phyloP scores from a whole-genome alignment of 176 grass and related monocot genomes.

The Paspalum vaginatum region DNA sequence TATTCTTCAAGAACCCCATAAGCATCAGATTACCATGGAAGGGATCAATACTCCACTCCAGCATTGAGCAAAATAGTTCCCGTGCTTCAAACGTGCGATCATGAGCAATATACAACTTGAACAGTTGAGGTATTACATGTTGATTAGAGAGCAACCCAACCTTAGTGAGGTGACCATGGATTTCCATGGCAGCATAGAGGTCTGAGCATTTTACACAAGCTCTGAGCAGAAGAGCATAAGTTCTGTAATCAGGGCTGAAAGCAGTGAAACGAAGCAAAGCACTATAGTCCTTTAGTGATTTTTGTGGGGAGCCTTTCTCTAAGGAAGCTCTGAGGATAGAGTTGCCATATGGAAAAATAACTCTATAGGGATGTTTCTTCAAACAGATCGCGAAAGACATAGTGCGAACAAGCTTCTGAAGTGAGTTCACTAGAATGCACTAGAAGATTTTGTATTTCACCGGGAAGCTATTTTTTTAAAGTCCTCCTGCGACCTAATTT shows the following conservation, averaged over 20 bases:
- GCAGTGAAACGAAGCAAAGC: slow-evolving; percentile 46
- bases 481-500: slow-evolving; percentile 37
- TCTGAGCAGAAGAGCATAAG: slow-evolving; percentile 56
- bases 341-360: slow-evolving; percentile 49
- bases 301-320: slow-evolving; percentile 60
- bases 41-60: slow-evolving; percentile 42
- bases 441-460: slow-evolving; percentile 21
- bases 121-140: slow-evolving; percentile 39
- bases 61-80: slow-evolving; percentile 44
- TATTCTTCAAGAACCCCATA: slow-evolving; percentile 48
- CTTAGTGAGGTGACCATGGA: slow-evolving; percentile 60
- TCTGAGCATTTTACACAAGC: slow-evolving; percentile 67
- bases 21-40: slow-evolving; percentile 70
- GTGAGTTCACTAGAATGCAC: slow-evolving; percentile 35
- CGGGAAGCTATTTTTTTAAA: slow-evolving; percentile 24
- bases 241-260: slow-evolving; percentile 60
- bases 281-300: slow-evolving; percentile 54
- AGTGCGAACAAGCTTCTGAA: slow-evolving; percentile 40
- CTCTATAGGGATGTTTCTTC: slow-evolving; percentile 48
- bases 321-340: slow-evolving; percentile 66
- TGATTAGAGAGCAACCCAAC: slow-evolving; percentile 39
- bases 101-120: slow-evolving; percentile 62
- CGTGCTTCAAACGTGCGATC: slow-evolving; percentile 49
- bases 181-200: slow-evolving; percentile 50
- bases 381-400: slow-evolving; percentile 49